A percentile compares a stretch with the other conserved stretches of the same genome.
phyloP scores from a whole-genome alignment of 108 stramenopile genomes.

The Nitzschia sp. region DNA sequence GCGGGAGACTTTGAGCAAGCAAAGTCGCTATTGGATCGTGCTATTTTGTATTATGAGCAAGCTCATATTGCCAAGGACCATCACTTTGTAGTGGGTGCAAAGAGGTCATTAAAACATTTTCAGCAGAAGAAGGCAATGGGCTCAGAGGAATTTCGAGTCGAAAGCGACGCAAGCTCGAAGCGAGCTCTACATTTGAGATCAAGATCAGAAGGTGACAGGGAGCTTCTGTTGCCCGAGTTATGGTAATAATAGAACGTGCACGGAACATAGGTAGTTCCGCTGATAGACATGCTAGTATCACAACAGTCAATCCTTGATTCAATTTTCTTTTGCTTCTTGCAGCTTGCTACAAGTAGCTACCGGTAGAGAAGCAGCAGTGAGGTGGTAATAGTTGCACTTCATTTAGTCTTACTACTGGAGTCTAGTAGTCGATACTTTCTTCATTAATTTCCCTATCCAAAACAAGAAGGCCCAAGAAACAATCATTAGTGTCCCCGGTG shows the following conservation, averaged over 20 bases:
- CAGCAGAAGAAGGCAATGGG: not conserved
- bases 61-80: not conserved
- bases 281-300: no score
- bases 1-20: slow-evolving; percentile 6
- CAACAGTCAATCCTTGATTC: no score
- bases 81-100: not conserved
- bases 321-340: no score
- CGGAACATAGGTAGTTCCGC: no score
- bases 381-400: no score
- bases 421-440: no score
- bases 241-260: not conserved
- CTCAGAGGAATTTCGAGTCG: not conserved
- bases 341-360: no score
- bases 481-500: no score
- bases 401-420: no score
- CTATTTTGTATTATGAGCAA: not conserved
- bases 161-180: not conserved
- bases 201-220: not conserved
- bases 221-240: not conserved
- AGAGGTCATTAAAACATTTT: not conserved
- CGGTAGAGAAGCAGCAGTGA: no score
- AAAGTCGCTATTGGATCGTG: not conserved
- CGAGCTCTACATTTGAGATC: not conserved
- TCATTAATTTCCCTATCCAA: no score
- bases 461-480: no score